Percentiles rank a stretch among this genome's conserved stretches.
phyloP scores from a whole-genome alignment of 192 early-diverging fungal genomes.

The Coemansia sp. region DNA sequence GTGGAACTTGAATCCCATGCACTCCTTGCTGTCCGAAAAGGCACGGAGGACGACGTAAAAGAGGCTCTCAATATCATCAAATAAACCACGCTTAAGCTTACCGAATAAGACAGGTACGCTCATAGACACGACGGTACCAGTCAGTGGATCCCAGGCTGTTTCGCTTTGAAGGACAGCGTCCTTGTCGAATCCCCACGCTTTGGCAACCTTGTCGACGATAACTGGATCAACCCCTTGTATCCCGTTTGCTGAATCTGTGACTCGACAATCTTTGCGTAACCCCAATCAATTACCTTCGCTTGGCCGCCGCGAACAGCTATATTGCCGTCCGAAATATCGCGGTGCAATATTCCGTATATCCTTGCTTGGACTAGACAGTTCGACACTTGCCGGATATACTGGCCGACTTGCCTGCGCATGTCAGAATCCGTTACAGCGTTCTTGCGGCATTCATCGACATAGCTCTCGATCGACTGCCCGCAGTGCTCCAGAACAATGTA shows the following conservation, averaged over 20 bases:
- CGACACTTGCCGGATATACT: no score
- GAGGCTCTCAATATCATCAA: neutral
- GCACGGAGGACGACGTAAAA: neutral
- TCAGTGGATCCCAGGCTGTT: neutral
- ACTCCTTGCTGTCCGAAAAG: neutral
- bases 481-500: slow-evolving; percentile 3
- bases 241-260: no score
- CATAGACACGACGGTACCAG: neutral
- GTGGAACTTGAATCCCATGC: no score
- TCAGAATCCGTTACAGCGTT: neutral
- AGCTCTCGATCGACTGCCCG: neutral
- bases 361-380: no score
- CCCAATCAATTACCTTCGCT: no score
- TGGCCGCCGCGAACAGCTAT: no score
- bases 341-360: no score
- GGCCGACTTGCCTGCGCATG: neutral
- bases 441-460: neutral
- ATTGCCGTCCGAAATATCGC: no score
- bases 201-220: no score
- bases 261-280: no score
- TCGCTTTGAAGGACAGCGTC: neutral
- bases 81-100: neutral
- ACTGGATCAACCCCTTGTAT: no score
- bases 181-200: no score
- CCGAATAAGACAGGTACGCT: neutral